phyloP scores from a whole-genome alignment of 148 eudicot genomes.

The Rhododendron ferrugineum region DNA sequence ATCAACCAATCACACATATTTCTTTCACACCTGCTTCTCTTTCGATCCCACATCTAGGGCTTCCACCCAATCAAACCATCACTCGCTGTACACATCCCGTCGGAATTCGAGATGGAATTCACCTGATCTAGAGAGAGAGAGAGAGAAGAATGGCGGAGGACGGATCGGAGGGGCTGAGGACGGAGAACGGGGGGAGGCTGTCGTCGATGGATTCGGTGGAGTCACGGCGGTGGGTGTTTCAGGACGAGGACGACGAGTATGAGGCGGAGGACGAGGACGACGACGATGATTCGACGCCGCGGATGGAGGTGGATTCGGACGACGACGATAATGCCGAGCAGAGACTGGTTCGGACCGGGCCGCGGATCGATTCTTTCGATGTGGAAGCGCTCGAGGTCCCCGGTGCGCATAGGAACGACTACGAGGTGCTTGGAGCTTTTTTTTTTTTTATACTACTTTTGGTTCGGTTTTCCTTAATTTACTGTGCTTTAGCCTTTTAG shows the following conservation, averaged over 20 bases:
- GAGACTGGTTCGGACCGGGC: conserved; percentile 76
- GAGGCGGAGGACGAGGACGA: conserved; percentile 34
- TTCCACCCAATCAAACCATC: neutral
- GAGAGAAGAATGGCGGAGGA: conserved; percentile 24
- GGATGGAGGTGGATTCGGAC: conserved; percentile 39
- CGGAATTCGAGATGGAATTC: neutral
- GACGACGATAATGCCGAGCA: conserved; percentile 63
- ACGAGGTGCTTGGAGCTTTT: conserved; percentile 39
- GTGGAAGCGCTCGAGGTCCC: conserved; percentile 97
- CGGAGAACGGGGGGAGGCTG: conserved; percentile 17
- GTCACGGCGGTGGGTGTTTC: conserved; percentile 40
- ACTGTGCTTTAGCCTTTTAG: neutral
- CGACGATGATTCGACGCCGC: conserved; percentile 34
- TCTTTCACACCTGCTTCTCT: neutral
- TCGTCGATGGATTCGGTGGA: conserved; percentile 71
- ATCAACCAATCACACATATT: neutral
- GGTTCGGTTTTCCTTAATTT: neutral
- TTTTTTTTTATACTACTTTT: neutral
- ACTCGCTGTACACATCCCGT: neutral
- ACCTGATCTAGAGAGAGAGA: neutral
- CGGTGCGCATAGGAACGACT: conserved; percentile 62
- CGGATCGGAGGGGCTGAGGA: conserved; percentile 47
- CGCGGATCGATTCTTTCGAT: conserved; percentile 84
- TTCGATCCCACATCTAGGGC: neutral
- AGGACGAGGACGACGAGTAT: conserved; percentile 50